A percentile compares a stretch with the other conserved stretches of the same genome.
Conservation (phyloP, 1,284 basidiomycete species). For the Meira miltonrushii region DNA sequence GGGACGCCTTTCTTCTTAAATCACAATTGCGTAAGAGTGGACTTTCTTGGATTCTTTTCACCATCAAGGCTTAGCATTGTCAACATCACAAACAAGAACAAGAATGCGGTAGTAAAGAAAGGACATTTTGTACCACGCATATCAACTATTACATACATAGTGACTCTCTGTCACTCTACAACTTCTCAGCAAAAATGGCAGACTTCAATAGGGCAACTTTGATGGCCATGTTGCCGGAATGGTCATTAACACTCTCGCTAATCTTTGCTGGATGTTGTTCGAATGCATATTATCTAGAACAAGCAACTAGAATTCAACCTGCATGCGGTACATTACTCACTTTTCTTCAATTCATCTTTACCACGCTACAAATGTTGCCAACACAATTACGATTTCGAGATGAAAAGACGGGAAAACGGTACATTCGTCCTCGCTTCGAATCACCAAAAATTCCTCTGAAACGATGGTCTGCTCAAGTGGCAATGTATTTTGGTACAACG, state of each 20-base stretch:
- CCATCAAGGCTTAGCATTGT: too few species aligned
- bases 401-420: neutral
- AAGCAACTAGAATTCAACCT: constrained; percentile 37
- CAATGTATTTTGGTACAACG: constrained; percentile 74
- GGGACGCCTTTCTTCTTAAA: too few species aligned
- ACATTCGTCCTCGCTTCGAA: neutral
- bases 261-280: constrained; percentile 51
- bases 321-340: constrained; percentile 44
- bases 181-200: too few species aligned
- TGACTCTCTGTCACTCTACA: too few species aligned
- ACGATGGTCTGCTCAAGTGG: constrained; percentile 74
- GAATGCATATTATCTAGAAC: constrained; percentile 46
- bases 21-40: too few species aligned
- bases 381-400: constrained; percentile 21
- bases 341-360: constrained; percentile 43
- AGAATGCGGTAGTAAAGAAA: too few species aligned
- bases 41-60: too few species aligned
- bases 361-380: constrained; percentile 32
- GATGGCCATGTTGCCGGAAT: constrained; percentile 15
- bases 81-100: too few species aligned
- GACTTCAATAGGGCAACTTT: too few species aligned
- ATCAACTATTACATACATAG: too few species aligned
- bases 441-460: constrained; percentile 62
- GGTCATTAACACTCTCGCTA: constrained; percentile 38
- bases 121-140: too few species aligned